Evolutionary conservation across 768 basidiomycete species (phyloP).

Genomic region (Scleroderma bovista): DNA sequence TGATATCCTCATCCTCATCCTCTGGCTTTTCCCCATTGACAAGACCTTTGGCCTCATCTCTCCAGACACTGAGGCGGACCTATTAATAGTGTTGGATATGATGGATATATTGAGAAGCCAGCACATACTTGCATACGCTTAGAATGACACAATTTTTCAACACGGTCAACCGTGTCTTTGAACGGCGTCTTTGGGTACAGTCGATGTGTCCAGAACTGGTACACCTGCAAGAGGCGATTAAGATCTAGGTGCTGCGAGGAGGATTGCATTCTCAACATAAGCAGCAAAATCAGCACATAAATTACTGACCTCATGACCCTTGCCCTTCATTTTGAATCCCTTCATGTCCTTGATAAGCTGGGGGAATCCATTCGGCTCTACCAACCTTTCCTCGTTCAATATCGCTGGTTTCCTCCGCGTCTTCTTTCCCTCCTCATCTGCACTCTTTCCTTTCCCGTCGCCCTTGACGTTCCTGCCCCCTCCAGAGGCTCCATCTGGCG

Average conservation of each 20-base stretch:
- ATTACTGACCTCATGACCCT: conserved; percentile 78
- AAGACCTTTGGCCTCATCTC: conserved; percentile 55
- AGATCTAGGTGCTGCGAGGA: conserved; percentile 75
- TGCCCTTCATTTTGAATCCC: conserved; percentile 76
- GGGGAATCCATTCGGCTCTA: conserved; percentile 75
- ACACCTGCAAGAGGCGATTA: conserved; percentile 70
- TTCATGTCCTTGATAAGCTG: conserved; percentile 71
- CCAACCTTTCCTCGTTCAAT: conserved; percentile 71
- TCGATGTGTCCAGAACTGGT: conserved; percentile 93
- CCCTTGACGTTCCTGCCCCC: conserved; percentile 7
- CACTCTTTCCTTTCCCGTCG: conserved; percentile 8
- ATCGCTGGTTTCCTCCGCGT: conserved; percentile 37
- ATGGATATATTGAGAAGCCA: background rate
- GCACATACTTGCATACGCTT: conserved; percentile 74
- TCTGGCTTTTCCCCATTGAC: conserved; percentile 29
- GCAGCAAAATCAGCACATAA: background rate
- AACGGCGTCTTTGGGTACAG: conserved; percentile 90
- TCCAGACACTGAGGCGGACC: conserved; percentile 73
- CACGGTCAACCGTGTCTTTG: conserved; percentile 73
- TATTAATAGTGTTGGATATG: conserved; percentile 21
- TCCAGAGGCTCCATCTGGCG: conserved; percentile 23
- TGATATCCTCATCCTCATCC: conserved; percentile 18
- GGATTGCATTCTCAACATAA: background rate
- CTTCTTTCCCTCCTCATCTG: conserved; percentile 24
- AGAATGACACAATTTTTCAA: conserved; percentile 87